Base-by-base conservation (phyloP, 495 filamentous ascomycete genomes). In the Lentithecium fluviatile region DNA sequence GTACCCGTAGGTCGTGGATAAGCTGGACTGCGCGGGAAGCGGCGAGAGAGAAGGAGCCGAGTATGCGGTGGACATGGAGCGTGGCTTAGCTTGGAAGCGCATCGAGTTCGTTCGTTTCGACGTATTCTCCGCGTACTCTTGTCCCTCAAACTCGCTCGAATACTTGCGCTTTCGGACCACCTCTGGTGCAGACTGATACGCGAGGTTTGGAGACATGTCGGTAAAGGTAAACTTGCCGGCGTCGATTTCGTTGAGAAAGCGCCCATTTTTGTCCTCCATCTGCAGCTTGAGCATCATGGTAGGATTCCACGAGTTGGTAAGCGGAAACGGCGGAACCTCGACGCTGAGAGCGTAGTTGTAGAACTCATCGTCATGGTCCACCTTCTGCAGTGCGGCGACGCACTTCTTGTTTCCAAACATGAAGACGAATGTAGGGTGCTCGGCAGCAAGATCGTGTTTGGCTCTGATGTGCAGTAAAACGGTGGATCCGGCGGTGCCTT, bases 181-280 rank as follows among this genome's bases (percentile, higher is more conserved):
- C 59, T 55, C 63, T 70, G 56, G 68, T 26, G 50, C 67, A 51
- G 64, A 70, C 65, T 64, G 60, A 36, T 58, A 67, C 46, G 62
- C 43, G 36, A 64, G 65, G 53, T 70, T 67, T 8, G 65, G 49
- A 13, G 62, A 56, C 32, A 70, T 68, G 29, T 83, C 80, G 57
- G 82, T 78, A 59, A 95, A 98, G 2, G 83, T 85, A 70, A 95
- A 97, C 15, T 79, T 77, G 62, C 90, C 92, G 32, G 90, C 83
- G 55, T 90, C 85, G 13, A 86, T 75, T 11, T 82, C 80, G 7
- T 82, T 79, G 19, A 88, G 69, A 55, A 80, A 76, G 55, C 82
- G 80, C 6, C 87, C 87, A 45, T 80, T 78, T 23, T 84, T 79
- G 43, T 80, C 81, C 58, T 93, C 87, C 68, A 95, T 81, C 13